Evolutionary conservation across 192 early-diverging fungal species (phyloP).

Genomic region (Bifiguratus adelaidae): DNA sequence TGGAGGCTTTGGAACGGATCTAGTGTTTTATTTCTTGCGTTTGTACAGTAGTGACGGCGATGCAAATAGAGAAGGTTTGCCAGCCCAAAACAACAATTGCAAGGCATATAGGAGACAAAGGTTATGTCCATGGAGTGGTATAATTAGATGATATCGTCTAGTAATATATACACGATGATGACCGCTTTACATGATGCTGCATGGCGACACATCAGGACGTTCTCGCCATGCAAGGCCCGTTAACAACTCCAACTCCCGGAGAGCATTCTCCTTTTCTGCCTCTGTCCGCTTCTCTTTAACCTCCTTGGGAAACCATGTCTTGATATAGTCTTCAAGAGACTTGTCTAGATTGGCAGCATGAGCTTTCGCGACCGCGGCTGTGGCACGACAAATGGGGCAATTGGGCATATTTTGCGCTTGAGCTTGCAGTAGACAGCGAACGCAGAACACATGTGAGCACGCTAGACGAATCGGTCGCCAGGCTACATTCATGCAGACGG

Average conservation of each 20-base stretch:
- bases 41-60: too few species aligned
- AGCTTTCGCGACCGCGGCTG: slow-evolving; percentile 48
- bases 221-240: slow-evolving; percentile 32
- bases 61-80: too few species aligned
- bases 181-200: too few species aligned
- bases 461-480: slow-evolving; percentile 71
- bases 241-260: slow-evolving; percentile 48
- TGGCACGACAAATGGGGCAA: slow-evolving; percentile 65
- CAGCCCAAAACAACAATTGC: too few species aligned
- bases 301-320: slow-evolving; percentile 72
- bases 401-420: slow-evolving; percentile 44
- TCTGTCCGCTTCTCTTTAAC: slow-evolving; percentile 60
- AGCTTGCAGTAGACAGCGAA: slow-evolving; percentile 71
- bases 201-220: too few species aligned
- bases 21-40: too few species aligned
- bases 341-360: slow-evolving; percentile 49
- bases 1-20: slow-evolving; percentile 63
- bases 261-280: slow-evolving; percentile 47
- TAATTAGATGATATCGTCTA: too few species aligned
- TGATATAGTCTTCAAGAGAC: slow-evolving; percentile 55
- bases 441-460: slow-evolving; percentile 71
- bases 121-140: too few species aligned
- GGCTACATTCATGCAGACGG: slow-evolving; percentile 65
- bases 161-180: too few species aligned
- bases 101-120: too few species aligned